Percentiles rank a stretch among this genome's conserved stretches.
phyloP scores from a whole-genome alignment of 1,139 yeast species.

The Suhomyces coccinellae region DNA sequence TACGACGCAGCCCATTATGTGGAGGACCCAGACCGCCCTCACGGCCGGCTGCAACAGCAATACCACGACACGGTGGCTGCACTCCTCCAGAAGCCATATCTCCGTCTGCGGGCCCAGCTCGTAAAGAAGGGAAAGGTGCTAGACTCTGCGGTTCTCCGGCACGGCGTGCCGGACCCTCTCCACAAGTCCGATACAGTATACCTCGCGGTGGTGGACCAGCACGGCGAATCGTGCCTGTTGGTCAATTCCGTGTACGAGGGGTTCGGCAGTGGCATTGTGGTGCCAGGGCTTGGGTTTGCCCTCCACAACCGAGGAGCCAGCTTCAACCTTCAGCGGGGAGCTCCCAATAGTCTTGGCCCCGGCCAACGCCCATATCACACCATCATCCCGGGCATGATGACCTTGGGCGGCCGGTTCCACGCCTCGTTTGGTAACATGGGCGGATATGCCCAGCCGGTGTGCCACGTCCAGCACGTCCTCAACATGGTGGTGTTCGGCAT shows the following conservation, averaged over 20 bases:
- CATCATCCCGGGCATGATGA: constrained; percentile 79
- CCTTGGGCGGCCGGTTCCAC: constrained; percentile 48
- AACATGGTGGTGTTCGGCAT: constrained; percentile 64
- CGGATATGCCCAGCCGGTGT: constrained; percentile 85
- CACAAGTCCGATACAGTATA: constrained; percentile 77
- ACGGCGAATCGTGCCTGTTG: constrained; percentile 82
- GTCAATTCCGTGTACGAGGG: constrained; percentile 72
- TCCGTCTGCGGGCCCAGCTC: constrained; percentile 49
- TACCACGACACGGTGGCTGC: constrained; percentile 37
- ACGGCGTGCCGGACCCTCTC: constrained; percentile 63
- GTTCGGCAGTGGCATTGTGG: constrained; percentile 74
- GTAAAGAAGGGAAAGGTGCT: constrained; percentile 44
- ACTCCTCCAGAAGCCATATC: constrained; percentile 44
- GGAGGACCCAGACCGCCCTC: constrained; percentile 44
- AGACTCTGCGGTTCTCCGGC: constrained; percentile 43
- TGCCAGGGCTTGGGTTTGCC: constrained; percentile 66
- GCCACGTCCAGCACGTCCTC: constrained; percentile 76
- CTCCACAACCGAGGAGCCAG: constrained; percentile 78
- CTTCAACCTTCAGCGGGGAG: constrained; percentile 60
- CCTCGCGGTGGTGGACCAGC: constrained; percentile 64
- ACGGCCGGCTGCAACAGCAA: constrained; percentile 27
- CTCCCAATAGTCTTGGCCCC: constrained; percentile 64
- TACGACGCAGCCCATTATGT: constrained; percentile 77
- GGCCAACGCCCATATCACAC: constrained; percentile 82
- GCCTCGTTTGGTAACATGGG: constrained; percentile 87